Conservation (phyloP, 1,284 basidiomycete species). For the Rhodotorula sp. region DNA sequence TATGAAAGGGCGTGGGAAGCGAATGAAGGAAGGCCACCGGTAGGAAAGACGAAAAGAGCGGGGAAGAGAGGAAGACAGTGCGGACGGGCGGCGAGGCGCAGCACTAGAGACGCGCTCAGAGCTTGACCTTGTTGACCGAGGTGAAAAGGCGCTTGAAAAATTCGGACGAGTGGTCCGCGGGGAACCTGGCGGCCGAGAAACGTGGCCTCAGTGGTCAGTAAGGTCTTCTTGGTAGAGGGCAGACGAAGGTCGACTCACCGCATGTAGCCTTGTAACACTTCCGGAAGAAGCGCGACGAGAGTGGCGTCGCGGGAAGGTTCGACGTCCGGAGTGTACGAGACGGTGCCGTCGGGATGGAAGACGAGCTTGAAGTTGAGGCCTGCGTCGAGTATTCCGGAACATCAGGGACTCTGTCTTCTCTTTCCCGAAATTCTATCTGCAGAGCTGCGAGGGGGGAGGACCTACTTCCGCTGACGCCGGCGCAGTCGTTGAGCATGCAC, state of each 20-base stretch:
- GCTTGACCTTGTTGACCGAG: conserved; percentile 26
- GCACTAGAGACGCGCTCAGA: neutral
- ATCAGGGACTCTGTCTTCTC: neutral
- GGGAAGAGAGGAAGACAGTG: neutral
- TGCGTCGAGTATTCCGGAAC: neutral
- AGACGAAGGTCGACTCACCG: conserved; percentile 12
- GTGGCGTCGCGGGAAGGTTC: conserved; percentile 23
- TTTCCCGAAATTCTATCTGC: no score
- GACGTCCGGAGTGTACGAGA: conserved; percentile 33
- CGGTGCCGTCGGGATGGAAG: conserved; percentile 27
- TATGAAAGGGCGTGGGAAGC: neutral
- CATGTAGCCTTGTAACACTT: conserved; percentile 24
- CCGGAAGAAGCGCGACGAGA: conserved; percentile 20
- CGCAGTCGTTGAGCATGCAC: conserved; percentile 31
- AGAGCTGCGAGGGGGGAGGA: neutral
- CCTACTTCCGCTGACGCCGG: conserved; percentile 26
- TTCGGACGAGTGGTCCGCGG: conserved; percentile 19
- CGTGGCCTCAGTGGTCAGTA: neutral
- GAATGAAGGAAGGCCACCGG: neutral
- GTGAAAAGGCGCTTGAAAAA: conserved; percentile 30
- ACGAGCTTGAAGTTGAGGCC: conserved; percentile 39
- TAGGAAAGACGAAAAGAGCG: neutral
- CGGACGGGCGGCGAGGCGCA: neutral
- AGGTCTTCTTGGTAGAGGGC: neutral
- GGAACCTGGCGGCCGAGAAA: conserved; percentile 10